phyloP scores from a whole-genome alignment of 257 asterid genomes.

The Eucommia ulmoides region DNA sequence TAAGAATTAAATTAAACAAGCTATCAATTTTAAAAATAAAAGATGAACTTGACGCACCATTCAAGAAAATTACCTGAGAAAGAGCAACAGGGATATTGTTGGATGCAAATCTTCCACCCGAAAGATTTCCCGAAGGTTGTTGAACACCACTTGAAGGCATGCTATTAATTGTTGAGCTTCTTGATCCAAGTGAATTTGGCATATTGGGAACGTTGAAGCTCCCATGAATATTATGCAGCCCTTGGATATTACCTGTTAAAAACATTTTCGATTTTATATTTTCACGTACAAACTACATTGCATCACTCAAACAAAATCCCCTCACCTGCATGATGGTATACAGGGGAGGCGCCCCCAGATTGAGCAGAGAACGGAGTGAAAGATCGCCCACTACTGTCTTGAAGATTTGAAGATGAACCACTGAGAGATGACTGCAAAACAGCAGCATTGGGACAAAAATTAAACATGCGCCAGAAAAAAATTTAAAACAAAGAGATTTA shows the following conservation, averaged over 20 bases:
- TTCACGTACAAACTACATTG: too few relatives aligned
- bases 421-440: constrained; percentile 64
- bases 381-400: constrained; percentile 81
- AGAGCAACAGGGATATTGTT: constrained; percentile 56
- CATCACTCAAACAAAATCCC: background rate
- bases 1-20: background rate
- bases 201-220: constrained; percentile 60
- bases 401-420: constrained; percentile 79
- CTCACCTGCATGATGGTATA: constrained; percentile 65
- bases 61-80: constrained; percentile 63
- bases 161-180: constrained; percentile 48
- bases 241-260: constrained; percentile 53
- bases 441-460: too few relatives aligned
- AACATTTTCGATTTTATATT: too few relatives aligned
- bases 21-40: background rate
- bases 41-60: too few relatives aligned
- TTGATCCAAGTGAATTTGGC: constrained; percentile 53
- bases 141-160: constrained; percentile 61
- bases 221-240: constrained; percentile 66
- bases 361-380: constrained; percentile 78
- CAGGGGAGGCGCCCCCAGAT: constrained; percentile 87
- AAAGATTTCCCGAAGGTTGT: constrained; percentile 58
- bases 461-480: too few relatives aligned
- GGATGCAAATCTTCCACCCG: constrained; percentile 58
- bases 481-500: constrained; percentile 6